Evolutionary conservation across 2,329 filamentous ascomycete genomes (phyloP).

Genomic region (Penicillium sp.): DNA sequence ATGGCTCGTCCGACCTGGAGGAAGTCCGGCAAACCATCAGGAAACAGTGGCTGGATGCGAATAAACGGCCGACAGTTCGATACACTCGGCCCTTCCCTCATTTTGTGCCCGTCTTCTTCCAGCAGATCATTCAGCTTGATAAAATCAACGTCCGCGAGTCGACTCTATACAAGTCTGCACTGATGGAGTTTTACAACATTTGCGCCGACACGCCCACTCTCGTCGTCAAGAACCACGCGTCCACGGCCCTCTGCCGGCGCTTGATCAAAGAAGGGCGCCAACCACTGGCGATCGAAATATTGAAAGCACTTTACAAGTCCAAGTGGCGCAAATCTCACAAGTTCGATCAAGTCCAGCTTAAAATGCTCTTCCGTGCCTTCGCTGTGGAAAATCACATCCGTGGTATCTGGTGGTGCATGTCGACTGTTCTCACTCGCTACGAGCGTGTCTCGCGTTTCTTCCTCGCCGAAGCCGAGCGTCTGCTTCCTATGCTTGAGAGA

Average conservation of each 20-base stretch:
- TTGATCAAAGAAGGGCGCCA: slow-evolving; percentile 28
- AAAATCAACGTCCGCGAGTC: slow-evolving; percentile 16
- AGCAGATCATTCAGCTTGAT: slow-evolving; percentile 31
- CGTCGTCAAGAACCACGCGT: slow-evolving; percentile 38
- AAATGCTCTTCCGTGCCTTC: slow-evolving; percentile 39
- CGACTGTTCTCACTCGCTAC: slow-evolving; percentile 36
- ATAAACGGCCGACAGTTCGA: slow-evolving; percentile 6
- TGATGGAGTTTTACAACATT: slow-evolving; percentile 41
- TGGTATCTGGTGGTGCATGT: slow-evolving; percentile 43
- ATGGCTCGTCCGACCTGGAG: slow-evolving; percentile 22
- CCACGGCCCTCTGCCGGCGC: slow-evolving; percentile 26
- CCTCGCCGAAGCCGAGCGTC: slow-evolving; percentile 33
- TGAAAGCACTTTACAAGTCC: slow-evolving; percentile 38
- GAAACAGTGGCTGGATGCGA: slow-evolving; percentile 24
- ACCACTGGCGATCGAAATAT: slow-evolving; percentile 32
- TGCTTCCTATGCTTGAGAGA: slow-evolving; percentile 20
- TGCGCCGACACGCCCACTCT: slow-evolving; percentile 33
- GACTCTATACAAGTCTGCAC: slow-evolving; percentile 34
- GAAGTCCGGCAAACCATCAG: slow-evolving; percentile 35
- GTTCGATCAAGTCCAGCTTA: slow-evolving; percentile 40
- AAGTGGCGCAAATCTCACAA: slow-evolving; percentile 32
- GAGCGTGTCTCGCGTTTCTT: slow-evolving; percentile 33
- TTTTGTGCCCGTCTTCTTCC: slow-evolving; percentile 37
- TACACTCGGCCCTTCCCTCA: slow-evolving; percentile 23
- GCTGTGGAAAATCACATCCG: slow-evolving; percentile 27